Percentiles rank a stretch among this genome's conserved stretches.
These are phyloP conservation scores for Hondaea fermentalgiana DNA, from an alignment of 108 stramenopile species.

Conservation along the genomic window DNA sequence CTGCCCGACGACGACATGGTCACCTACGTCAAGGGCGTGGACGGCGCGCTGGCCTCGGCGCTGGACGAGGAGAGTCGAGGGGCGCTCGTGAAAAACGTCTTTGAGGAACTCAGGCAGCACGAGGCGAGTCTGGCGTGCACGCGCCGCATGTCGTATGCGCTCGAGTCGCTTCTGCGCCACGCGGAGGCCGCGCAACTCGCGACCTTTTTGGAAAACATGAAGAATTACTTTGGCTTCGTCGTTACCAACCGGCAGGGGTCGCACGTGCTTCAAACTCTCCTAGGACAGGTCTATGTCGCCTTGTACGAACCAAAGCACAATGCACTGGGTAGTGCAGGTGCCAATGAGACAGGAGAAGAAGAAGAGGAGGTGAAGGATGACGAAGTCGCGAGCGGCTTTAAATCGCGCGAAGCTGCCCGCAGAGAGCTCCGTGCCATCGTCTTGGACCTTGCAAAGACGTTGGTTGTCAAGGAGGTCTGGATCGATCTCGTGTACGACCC, in stretches of 20 bases:
- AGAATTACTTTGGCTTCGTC: not conserved
- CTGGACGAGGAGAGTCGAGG: not conserved
- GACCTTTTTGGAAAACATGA: not conserved
- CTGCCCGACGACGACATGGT: not conserved
- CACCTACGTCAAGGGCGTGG: not conserved
- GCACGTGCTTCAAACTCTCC: not conserved
- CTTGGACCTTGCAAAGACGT: not conserved
- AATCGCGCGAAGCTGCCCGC: not conserved
- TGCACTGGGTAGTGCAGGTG: not conserved
- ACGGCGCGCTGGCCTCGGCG: not conserved
- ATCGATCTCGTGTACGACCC: not conserved
- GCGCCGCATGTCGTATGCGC: not conserved
- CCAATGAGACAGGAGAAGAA: not conserved
- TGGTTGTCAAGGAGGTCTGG: slow-evolving; percentile 2
- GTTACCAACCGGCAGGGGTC: not conserved
- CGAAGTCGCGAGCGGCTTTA: not conserved
- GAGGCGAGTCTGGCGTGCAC: not conserved
- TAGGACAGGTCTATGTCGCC: not conserved
- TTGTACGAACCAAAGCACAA: not conserved
- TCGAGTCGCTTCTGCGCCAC: not conserved
- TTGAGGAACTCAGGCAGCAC: not conserved
- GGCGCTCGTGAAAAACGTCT: not conserved
- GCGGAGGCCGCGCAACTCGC: not conserved
- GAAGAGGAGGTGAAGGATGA: not conserved
- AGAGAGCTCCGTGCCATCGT: not conserved